Base-by-base conservation (phyloP, 2,329 filamentous ascomycete species). In the Diaporthe citriasiana region DNA sequence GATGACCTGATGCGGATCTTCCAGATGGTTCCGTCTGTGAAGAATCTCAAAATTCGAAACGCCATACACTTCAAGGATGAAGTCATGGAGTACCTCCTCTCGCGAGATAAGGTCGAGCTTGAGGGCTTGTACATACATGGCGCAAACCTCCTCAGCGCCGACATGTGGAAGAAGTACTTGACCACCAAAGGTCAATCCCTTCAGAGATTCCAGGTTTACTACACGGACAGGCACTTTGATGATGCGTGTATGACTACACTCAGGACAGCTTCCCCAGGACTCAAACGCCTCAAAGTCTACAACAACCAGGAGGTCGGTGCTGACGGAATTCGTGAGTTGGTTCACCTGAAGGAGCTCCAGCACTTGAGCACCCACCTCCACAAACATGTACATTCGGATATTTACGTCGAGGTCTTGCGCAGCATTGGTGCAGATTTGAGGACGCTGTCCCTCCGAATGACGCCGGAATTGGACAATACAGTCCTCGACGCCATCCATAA, bases 21-120 rank as follows among this genome's bases (percentile, higher is more conserved):
- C 76, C 93, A 95, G 69, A 88, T 91, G 3, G 92, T 93, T 73
- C 91, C 94, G 0, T 87, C 87, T 8, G 85, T 98, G 71, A 90
- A 90, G 78, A 89, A 88, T 56, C 87, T 98, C 73, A 93, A 95
- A 77, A 85, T 97, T 15, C 91, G 93, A 65, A 96, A 95, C 79
- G 94, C 93, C n/a, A 94, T 97, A 66, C 95, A 98, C 80, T 93
- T 98, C 87, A 98, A 97, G 82, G 93, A 98, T 79, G 87, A 88
- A 51, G 93, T 95, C 55, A 89, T 98, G 82, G 90, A 94, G 70
- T 98, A 96, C 81, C 89, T 98, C 79, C 86, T 94, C 27, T 91
- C 91, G 72, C 93, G 94, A 63, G 89, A 93, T 68, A 89, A 93
- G 66, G 89, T 91, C 66, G 83, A 89, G 12, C 86, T 98, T n/a